Conservation (phyloP, 192 early-diverging fungal genomes). For the Backusella sp. region DNA sequence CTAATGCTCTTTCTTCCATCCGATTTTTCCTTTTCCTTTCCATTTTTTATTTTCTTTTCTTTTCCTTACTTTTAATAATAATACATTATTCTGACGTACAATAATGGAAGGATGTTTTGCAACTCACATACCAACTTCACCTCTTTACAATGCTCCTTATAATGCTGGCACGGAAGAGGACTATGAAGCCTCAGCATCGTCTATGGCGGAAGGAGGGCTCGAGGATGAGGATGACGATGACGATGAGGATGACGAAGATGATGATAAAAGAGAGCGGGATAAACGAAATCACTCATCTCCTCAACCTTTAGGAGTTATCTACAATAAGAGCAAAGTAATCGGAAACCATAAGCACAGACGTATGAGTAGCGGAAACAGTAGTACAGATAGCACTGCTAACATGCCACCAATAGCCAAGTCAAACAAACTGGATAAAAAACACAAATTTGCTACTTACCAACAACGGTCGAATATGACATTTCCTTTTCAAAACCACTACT, state of each 20-base stretch:
- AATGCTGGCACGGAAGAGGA: not conserved
- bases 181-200: slow-evolving; percentile 7
- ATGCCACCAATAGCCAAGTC: not conserved
- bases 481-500: not conserved
- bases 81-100: not conserved
- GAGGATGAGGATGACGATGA: not conserved
- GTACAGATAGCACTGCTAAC: not conserved
- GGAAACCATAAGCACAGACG: not conserved
- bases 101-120: not conserved
- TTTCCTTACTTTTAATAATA: not conserved
- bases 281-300: not conserved
- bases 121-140: not conserved
- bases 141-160: not conserved
- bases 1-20: too few relatives aligned
- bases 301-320: not conserved
- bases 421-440: not conserved
- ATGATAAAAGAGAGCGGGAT: not conserved
- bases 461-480: not conserved
- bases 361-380: slow-evolving; percentile 13
- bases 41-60: not conserved
- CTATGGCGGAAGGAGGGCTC: not conserved
- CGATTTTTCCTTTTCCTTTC: not conserved
- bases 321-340: not conserved
- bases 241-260: not conserved
- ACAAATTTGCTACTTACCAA: not conserved